A percentile compares a stretch with the other conserved stretches of the same genome.
Conservation (phyloP, 495 filamentous ascomycete species). For the Trichoderma asperelloides region DNA sequence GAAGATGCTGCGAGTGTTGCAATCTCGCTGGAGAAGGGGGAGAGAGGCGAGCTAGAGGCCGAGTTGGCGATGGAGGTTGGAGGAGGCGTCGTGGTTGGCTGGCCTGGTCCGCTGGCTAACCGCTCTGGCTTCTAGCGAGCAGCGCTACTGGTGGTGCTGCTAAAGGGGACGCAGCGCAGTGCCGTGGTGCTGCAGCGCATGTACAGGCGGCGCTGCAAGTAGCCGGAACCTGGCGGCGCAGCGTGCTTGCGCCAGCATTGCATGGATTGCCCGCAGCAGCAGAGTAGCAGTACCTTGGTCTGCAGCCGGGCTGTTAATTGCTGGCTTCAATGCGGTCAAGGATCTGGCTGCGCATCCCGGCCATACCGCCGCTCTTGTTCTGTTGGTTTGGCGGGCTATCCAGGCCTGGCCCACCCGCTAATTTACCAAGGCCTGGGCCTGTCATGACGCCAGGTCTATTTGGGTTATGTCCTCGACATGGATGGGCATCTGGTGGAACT, state of each 20-base stretch:
- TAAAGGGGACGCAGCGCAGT: background rate
- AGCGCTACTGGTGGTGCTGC: background rate
- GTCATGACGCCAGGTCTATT: background rate
- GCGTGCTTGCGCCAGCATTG: too few species aligned
- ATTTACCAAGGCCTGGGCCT: background rate
- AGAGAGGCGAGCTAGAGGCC: background rate
- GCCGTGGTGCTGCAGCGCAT: background rate
- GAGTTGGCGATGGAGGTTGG: constrained; percentile 8
- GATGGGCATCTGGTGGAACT: background rate
- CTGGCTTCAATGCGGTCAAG: background rate
- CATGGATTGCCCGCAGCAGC: background rate
- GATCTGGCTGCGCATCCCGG: background rate
- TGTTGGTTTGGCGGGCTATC: background rate
- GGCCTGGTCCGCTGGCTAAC: background rate
- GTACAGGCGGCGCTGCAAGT: background rate
- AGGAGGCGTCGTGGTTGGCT: background rate
- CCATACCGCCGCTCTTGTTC: background rate
- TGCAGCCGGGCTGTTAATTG: background rate
- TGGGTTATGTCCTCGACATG: background rate
- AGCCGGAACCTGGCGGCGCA: too few species aligned
- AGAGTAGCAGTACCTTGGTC: background rate
- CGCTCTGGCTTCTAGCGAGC: background rate
- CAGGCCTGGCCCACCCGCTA: constrained; percentile 6
- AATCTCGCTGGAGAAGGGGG: constrained; percentile 1
- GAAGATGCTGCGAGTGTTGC: background rate